Evolutionary conservation across 306 rosid genomes (phyloP).

Genomic region (Castanea mollissima): DNA sequence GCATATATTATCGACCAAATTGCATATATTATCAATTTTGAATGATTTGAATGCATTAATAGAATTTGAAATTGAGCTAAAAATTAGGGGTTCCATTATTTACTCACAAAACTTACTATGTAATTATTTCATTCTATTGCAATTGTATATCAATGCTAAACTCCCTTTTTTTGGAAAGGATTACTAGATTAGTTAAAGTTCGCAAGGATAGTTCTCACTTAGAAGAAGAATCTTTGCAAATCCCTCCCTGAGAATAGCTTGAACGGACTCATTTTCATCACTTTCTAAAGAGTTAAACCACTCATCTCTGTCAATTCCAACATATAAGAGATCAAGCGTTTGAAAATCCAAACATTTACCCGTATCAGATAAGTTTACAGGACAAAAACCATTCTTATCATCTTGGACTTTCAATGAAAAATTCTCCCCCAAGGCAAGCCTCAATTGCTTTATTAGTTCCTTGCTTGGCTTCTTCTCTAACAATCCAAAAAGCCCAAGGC

Average conservation of each 20-base stretch:
- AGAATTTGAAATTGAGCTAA: too few species aligned
- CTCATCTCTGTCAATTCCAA: conserved; percentile 60
- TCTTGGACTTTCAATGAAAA: conserved; percentile 31
- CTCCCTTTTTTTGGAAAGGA: too few species aligned
- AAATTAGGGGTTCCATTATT: too few species aligned
- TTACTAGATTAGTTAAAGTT: too few species aligned
- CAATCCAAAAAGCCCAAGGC: conserved; percentile 92
- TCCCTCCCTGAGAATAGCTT: conserved; percentile 82
- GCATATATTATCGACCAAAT: too few species aligned
- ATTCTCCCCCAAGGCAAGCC: conserved; percentile 44
- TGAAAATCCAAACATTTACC: conserved; percentile 43
- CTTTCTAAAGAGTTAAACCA: conserved; percentile 48
- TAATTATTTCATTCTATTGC: too few species aligned
- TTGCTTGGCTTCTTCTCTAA: conserved; percentile 74
- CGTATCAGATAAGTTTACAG: conserved; percentile 51
- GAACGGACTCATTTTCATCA: conserved; percentile 68
- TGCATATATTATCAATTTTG: too few species aligned
- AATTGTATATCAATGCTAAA: too few species aligned
- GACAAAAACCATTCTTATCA: conserved; percentile 45
- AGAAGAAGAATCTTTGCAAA: conserved; percentile 92
- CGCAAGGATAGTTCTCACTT: conserved; percentile 56
- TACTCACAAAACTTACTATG: too few species aligned
- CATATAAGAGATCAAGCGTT: conserved; percentile 67
- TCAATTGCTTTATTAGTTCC: conserved; percentile 74
- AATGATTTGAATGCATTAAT: too few species aligned